phyloP scores from a whole-genome alignment of 2,329 filamentous ascomycete species.

The Alternaria angustiovoidea region DNA sequence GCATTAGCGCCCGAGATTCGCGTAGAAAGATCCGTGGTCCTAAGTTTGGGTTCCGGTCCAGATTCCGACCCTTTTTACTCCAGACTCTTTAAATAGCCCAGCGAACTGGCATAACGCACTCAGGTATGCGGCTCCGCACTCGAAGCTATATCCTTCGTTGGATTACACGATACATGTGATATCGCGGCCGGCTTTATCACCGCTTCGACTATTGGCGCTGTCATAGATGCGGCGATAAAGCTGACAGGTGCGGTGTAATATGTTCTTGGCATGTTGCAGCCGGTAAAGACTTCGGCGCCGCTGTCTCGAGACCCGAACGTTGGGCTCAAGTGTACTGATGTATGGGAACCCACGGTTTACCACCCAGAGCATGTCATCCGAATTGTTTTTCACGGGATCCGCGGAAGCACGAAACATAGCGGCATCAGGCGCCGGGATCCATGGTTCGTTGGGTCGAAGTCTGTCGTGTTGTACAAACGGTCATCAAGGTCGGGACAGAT shows the following conservation, averaged over 20 bases:
- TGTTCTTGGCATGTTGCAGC: background rate
- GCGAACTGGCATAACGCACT: background rate
- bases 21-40: constrained; percentile 4
- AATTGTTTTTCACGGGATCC: background rate
- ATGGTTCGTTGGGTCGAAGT: background rate
- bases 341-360: background rate
- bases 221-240: background rate
- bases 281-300: constrained; percentile 6
- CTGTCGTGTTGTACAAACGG: background rate
- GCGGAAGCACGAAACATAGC: background rate
- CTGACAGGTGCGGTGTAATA: background rate
- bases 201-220: background rate
- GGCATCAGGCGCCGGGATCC: background rate
- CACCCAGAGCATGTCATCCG: background rate
- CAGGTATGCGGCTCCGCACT: background rate
- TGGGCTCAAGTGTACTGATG: background rate
- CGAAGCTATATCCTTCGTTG: background rate
- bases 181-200: background rate
- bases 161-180: background rate
- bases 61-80: background rate
- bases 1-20: constrained; percentile 10
- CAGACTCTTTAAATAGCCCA: background rate
- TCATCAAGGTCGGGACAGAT: background rate
- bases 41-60: constrained; percentile 4
- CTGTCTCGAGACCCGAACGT: constrained; percentile 4